Conservation (phyloP, 805 yeast species). For the Candida multigemmis region DNA sequence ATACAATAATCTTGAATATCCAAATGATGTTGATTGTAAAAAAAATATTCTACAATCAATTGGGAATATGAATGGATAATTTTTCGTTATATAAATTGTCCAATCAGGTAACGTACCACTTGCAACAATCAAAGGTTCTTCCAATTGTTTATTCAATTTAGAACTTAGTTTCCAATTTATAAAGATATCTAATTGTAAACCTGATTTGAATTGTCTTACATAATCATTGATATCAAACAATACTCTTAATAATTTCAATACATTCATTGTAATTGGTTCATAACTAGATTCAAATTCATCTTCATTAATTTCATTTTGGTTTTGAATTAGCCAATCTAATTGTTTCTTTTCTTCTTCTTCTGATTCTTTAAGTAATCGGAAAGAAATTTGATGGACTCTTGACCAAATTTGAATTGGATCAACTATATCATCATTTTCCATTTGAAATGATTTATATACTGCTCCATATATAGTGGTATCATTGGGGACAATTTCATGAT, state of each 20-base stretch:
- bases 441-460: conserved; percentile 42
- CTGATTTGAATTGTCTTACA: conserved; percentile 9
- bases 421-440: conserved; percentile 25
- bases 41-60: conserved; percentile 70
- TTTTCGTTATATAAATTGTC: conserved; percentile 65
- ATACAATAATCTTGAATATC: conserved; percentile 74
- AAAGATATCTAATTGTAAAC: conserved; percentile 26
- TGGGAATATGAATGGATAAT: conserved; percentile 78
- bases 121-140: conserved; percentile 82
- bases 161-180: conserved; percentile 78
- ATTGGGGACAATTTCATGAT: conserved; percentile 49
- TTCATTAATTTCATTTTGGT: conserved; percentile 6
- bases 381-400: conserved; percentile 28
- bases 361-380: conserved; percentile 1
- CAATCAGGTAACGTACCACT: conserved; percentile 82
- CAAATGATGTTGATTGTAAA: conserved; percentile 83
- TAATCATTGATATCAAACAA: conserved; percentile 32
- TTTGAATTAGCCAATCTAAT: conserved; percentile 5
- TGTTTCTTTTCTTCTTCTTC: conserved; percentile 4
- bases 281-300: conserved; percentile 12
- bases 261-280: conserved; percentile 23
- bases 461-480: conserved; percentile 76
- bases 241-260: conserved; percentile 40
- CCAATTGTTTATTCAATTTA: conserved; percentile 77
- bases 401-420: conserved; percentile 51